Evolutionary conservation across 305 asterid species (phyloP), one percentile per base, ranked within the genome.

Genomic region (Fraxinus paxiana): DNA sequence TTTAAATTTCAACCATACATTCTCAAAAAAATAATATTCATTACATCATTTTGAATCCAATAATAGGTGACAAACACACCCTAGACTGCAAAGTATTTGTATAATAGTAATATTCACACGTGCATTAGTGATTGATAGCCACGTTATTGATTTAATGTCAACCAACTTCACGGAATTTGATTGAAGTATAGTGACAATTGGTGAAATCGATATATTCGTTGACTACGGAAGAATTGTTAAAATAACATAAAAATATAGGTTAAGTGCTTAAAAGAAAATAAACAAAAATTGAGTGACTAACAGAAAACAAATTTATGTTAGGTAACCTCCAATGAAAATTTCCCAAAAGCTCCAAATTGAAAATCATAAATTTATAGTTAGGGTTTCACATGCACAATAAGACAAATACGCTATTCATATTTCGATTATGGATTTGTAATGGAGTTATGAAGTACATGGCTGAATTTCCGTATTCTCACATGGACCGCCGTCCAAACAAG

Each of bases 401-500:
- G 73, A 65, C 73, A 12, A 65, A 10, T 65, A 5, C 73, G 35
- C 6, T 28, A 3, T 65, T 0, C 35, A 65, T 65, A 9, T 65
- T 9, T 65, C 9, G 7, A 26, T 12, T 65, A 65, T 65, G 73
- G 35, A 65, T 9, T 10, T 24, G 17, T 65, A 26, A 65, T 65
- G 72, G 35, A 65, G 85, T 85, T 33, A 82, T 85, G 87, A 86
- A 87, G 38, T 82, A 70, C 73, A 34, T 80, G 73, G 30, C 85
- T n/a, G 89, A 87, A 24, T 69, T 84, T 76, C 35, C 85, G 1
- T 70, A 85, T 79, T 65, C 86, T 18, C 84, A 87, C 38, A 87
- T 82, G 87, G 89, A 87, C 84, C 87, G 89, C 3, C 85, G 90
- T n/a, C 91, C 91, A 34, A 85, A 82, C 65, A 88, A 88, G 74